Evolutionary conservation across 1,284 basidiomycete genomes (phyloP).

Genomic region (Heliocybe sulcata): DNA sequence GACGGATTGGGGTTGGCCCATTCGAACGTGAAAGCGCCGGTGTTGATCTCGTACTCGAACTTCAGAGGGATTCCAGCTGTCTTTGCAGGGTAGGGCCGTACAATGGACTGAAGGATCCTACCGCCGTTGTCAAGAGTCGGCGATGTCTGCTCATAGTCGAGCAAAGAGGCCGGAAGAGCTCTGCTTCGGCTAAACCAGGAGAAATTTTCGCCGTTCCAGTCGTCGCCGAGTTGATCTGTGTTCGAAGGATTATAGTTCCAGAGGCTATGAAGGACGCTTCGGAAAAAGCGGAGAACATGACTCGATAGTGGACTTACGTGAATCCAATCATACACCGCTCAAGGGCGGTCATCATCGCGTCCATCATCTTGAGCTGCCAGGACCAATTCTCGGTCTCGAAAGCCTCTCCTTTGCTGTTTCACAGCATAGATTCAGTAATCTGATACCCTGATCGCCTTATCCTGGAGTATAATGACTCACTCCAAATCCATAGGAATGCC

Average conservation of each 20-base stretch:
- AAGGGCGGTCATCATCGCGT: conserved; percentile 74
- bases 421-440: background rate
- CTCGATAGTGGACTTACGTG: too few relatives aligned
- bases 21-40: conserved; percentile 52
- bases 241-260: conserved; percentile 97
- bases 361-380: conserved; percentile 86
- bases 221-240: conserved; percentile 72
- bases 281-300: too few relatives aligned
- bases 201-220: conserved; percentile 96
- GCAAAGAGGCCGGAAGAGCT: conserved; percentile 40
- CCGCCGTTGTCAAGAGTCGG: conserved; percentile 74
- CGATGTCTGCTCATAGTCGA: conserved; percentile 49
- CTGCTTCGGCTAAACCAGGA: conserved; percentile 80
- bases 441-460: background rate
- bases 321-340: conserved; percentile 72
- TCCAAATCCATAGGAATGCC: conserved; percentile 95
- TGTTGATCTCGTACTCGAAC: conserved; percentile 69
- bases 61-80: conserved; percentile 63
- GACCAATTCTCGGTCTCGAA: conserved; percentile 70
- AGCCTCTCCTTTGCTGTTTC: conserved; percentile 55
- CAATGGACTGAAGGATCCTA: conserved; percentile 70
- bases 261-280: conserved; percentile 50
- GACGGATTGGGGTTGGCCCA: conserved; percentile 41
- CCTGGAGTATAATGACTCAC: conserved; percentile 35
- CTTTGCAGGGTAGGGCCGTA: conserved; percentile 76